Evolutionary conservation across 2,329 filamentous ascomycete genomes (phyloP).

Genomic region (Cordyceps cateniannulata): DNA sequence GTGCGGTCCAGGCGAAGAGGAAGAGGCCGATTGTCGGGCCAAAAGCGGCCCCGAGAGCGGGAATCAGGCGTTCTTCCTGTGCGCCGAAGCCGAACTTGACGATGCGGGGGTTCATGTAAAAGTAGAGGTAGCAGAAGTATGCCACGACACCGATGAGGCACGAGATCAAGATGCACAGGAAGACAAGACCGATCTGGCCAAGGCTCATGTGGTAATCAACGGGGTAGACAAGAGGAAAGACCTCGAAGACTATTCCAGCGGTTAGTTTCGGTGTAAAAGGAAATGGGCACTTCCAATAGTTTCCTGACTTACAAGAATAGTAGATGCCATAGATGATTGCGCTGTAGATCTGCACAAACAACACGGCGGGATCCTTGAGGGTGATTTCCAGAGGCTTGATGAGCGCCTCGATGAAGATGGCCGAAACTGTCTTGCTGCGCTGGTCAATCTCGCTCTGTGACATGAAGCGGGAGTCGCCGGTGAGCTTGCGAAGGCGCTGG

Average conservation of each 20-base stretch:
- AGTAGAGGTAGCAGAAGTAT: slow-evolving; percentile 47
- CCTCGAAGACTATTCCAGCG: slow-evolving; percentile 45
- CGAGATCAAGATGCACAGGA: slow-evolving; percentile 53
- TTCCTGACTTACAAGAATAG: slow-evolving; percentile 42
- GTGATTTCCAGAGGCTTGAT: slow-evolving; percentile 56
- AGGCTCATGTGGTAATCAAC: slow-evolving; percentile 53
- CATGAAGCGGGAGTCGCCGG: slow-evolving; percentile 49
- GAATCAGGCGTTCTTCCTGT: slow-evolving; percentile 49
- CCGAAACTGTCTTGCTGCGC: slow-evolving; percentile 40
- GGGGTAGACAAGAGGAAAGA: slow-evolving; percentile 59
- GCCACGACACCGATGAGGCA: slow-evolving; percentile 44
- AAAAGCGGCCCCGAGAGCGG: slow-evolving; percentile 46
- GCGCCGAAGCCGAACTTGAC: slow-evolving; percentile 39
- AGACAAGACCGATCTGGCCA: slow-evolving; percentile 53
- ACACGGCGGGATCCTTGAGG: slow-evolving; percentile 53
- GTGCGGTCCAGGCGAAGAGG: slow-evolving; percentile 52
- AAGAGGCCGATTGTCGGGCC: slow-evolving; percentile 54
- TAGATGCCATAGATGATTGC: slow-evolving; percentile 57
- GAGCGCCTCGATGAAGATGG: slow-evolving; percentile 48
- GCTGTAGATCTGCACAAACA: slow-evolving; percentile 57
- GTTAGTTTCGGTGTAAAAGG: slow-evolving; percentile 11
- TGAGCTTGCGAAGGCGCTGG: slow-evolving; percentile 52
- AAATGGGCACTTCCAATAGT: background rate
- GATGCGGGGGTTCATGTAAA: slow-evolving; percentile 45
- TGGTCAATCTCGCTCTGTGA: slow-evolving; percentile 60